Percentiles rank a stretch among this genome's conserved stretches.
These are phyloP conservation scores for Mycena amicta DNA, from an alignment of 768 basidiomycete genomes.

Conservation along the genomic window DNA sequence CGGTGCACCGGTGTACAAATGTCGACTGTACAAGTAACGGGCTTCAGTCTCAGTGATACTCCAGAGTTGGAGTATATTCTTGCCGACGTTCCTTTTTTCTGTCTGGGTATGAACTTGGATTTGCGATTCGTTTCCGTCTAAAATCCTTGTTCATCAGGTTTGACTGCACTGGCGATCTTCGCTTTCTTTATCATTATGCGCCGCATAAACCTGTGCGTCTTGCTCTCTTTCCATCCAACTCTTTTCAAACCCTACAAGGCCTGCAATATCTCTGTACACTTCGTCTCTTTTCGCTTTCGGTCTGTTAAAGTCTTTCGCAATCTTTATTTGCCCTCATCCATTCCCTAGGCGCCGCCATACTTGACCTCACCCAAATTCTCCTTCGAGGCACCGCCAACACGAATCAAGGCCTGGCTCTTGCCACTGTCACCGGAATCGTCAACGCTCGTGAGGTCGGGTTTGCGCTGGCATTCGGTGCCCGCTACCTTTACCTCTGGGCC, in stretches of 20 bases:
- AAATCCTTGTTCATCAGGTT: conserved; percentile 2
- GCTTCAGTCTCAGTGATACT: conserved; percentile 19
- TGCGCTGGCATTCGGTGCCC: conserved; percentile 57
- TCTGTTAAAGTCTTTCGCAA: too few species aligned
- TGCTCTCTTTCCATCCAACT: conserved; percentile 1
- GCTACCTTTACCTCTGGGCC: conserved; percentile 71
- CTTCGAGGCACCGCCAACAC: conserved; percentile 34
- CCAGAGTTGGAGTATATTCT: conserved; percentile 53
- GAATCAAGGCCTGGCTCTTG: conserved; percentile 25
- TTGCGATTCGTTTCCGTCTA: background rate
- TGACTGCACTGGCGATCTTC: conserved; percentile 64
- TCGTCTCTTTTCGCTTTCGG: conserved; percentile 63
- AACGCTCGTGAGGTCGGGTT: conserved; percentile 61
- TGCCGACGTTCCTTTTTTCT: conserved; percentile 67
- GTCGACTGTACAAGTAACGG: conserved; percentile 4
- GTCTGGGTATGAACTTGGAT: conserved; percentile 43
- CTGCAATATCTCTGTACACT: conserved; percentile 53
- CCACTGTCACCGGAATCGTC: conserved; percentile 41
- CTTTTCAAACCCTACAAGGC: conserved; percentile 31
- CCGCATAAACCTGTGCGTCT: conserved; percentile 52
- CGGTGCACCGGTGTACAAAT: conserved; percentile 10
- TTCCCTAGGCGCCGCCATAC: conserved; percentile 60
- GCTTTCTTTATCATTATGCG: conserved; percentile 57
- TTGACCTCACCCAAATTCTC: conserved; percentile 64
- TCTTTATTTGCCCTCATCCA: too few species aligned